Base-by-base conservation (phyloP, 768 basidiomycete genomes). In the Leucosporidium scottii region DNA sequence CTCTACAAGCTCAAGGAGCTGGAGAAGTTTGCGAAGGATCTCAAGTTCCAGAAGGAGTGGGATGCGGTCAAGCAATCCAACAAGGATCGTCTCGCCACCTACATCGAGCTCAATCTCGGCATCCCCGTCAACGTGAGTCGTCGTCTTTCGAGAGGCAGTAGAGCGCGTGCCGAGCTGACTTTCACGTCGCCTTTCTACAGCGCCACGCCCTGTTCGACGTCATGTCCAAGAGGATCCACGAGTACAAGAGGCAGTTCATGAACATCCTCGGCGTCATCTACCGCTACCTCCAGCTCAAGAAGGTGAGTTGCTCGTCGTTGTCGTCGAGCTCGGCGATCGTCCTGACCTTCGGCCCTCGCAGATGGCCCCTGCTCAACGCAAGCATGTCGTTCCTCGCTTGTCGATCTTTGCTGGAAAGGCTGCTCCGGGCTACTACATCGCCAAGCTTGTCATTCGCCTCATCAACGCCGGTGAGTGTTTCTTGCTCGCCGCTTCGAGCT, bases 401-500 rank as follows among this genome's bases (percentile, higher is more conserved):
- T 88, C 91, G n/a, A 89, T 99, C 82, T 98, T 99, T 71, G 94
- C 91, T 39, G 94, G 96, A 70, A 97, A 97, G 78, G 93, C 94
- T 62, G 94, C 94, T 0, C 94, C 94, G 49, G 93, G 86, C 1
- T 71, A 71, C 53, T 92, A 89, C 80, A 88, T 92, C 70, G 93
- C 93, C 28, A 97, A 98, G 79, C 82, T 92, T 85, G 90, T 90
- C 15, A 97, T 98, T 73, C 88, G 89, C 61, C 86, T 99, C 61
- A 93, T 98, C 79, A 75, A 74, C 55, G 68, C 72, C 27, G 68
- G 39, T 30, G 34, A 54, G 25, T 44, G 17, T 7, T 13, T n/a
- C n/a, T n/a, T 44, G 39, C 39, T 44, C 39, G 13, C 3, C 39
- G 39, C 7, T 6, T 44, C 15, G 15, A 44, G 15, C 13, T 13